Percentiles rank a stretch among this genome's conserved stretches.
These are phyloP conservation scores for Amanita pallidorosea DNA, from an alignment of 768 basidiomycete species.

Conservation along the genomic window DNA sequence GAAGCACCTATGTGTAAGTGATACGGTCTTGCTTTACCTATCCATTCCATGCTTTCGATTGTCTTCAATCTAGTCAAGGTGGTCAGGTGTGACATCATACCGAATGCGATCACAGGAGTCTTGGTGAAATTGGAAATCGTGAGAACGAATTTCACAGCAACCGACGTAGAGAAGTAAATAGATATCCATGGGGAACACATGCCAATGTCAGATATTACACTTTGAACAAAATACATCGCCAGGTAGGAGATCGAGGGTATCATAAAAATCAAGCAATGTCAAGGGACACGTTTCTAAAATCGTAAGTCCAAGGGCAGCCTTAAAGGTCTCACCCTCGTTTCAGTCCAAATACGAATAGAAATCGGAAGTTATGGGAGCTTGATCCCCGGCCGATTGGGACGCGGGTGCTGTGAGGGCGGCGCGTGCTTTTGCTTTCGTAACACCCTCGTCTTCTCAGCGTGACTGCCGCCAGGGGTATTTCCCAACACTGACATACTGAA, in stretches of 20 bases:
- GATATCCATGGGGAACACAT: conserved; percentile 2
- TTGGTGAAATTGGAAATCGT: background rate
- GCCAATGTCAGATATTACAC: conserved; percentile 6
- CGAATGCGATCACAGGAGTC: background rate
- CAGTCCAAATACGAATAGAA: background rate
- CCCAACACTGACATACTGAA: background rate
- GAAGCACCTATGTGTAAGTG: background rate
- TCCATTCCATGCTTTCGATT: background rate
- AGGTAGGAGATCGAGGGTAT: conserved; percentile 4
- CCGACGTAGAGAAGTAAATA: background rate
- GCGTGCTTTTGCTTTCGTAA: conserved; percentile 4
- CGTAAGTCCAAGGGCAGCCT: background rate
- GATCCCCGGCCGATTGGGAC: background rate
- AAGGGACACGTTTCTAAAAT: background rate
- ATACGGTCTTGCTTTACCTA: background rate
- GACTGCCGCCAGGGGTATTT: background rate
- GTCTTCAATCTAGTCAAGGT: background rate
- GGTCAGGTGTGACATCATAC: background rate
- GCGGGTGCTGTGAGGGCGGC: background rate
- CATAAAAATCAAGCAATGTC: background rate
- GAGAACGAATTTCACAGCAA: background rate
- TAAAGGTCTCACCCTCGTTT: background rate
- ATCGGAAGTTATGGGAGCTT: background rate
- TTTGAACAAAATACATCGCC: background rate
- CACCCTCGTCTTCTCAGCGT: conserved; percentile 1